Base-by-base conservation (phyloP, 257 asterid species). In the Nemophila menziesii region DNA sequence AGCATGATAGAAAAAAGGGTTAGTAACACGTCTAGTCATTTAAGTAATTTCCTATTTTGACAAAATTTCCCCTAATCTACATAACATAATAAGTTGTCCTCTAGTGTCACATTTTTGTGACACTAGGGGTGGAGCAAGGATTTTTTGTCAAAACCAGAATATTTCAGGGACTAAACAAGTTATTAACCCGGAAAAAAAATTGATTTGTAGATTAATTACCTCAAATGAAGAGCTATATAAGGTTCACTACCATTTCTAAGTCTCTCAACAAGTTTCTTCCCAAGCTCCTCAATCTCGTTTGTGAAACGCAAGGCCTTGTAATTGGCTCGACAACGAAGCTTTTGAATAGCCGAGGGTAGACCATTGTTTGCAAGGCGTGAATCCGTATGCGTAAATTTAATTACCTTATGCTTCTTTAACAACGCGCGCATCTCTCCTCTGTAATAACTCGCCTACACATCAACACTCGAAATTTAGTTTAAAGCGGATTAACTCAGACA, bases 281-380 rank as follows among this genome's bases (percentile, higher is more conserved):
- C 92, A 5, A 80, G 72, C 59, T 58, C 62, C 60, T 70, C 80
- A n/a, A 80, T 80, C 54, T 66, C 71, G 1, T 75, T 66, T 3
- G 76, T 22, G 46, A 55, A 80, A 4, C 69, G 64, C n/a, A 76
- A 72, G 2, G 92, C 92, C 54, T 58, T 73, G 14, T 80, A 80
- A 54, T 80, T 80, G 4, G 83, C 75, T 0, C 83, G 74, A 37
- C 92, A 76, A 39, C 83, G 62, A 16, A 76, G 77, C 49, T 39
- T 80, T 65, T 80, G 92, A 54, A 77, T 52, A 1, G 80, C 58
- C 0, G 81, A 54, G 0, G 83, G 56, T 0, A 80, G 49, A 14
- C 74, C 83, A 40, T 80, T 80, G 57, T 80, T 80, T 0, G 73
- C 79, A 1, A 80, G 75, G 3, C 92, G 65, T 9, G 83, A 73